Percentiles rank a stretch among this genome's conserved stretches.
phyloP scores from a whole-genome alignment of 306 rosid species.

The Cucumis cinereus region DNA sequence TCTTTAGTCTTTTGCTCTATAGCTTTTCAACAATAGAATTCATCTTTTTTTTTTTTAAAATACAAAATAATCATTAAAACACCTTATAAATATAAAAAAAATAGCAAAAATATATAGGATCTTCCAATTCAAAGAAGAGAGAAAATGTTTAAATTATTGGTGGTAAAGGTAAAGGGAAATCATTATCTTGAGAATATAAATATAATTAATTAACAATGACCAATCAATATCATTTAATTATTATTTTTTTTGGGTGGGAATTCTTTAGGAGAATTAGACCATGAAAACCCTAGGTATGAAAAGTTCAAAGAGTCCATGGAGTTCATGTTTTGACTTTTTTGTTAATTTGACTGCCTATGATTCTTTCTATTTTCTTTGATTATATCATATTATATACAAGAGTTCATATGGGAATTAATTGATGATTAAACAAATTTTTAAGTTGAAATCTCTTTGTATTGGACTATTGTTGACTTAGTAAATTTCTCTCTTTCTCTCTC shows the following conservation, averaged over 20 bases:
- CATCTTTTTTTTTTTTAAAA: too few relatives aligned
- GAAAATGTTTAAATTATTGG: neutral
- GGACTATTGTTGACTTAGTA: neutral
- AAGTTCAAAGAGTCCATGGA: neutral
- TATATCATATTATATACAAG: neutral
- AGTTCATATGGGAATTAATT: neutral
- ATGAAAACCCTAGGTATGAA: neutral
- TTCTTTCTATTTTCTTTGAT: neutral
- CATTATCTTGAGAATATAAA: neutral
- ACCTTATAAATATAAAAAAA: neutral
- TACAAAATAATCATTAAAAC: neutral
- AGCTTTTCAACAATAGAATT: too few relatives aligned
- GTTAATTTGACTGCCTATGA: neutral
- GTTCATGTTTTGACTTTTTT: neutral
- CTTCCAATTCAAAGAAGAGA: neutral
- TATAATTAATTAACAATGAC: neutral
- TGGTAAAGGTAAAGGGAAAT: neutral
- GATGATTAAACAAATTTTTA: neutral
- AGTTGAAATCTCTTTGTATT: neutral
- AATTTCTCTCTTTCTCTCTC: too few relatives aligned
- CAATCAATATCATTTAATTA: neutral
- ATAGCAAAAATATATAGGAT: neutral
- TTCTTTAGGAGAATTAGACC: neutral
- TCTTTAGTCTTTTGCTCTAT: too few relatives aligned
- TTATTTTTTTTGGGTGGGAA: neutral